Base-by-base conservation (phyloP, 768 basidiomycete genomes). In the Pulveroboletus sp. region DNA sequence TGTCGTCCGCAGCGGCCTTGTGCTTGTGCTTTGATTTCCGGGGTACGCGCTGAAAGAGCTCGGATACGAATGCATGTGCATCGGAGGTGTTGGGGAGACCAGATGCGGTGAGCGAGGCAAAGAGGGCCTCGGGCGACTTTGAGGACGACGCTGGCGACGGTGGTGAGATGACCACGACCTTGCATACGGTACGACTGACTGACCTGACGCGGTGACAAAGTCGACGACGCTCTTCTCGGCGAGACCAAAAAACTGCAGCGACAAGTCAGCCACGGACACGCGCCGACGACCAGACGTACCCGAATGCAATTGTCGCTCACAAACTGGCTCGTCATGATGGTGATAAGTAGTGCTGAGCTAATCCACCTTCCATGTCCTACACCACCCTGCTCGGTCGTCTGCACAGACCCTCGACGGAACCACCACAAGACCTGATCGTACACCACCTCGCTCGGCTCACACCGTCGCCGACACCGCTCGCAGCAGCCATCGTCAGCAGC, bases 121-220 rank as follows among this genome's bases (percentile, higher is more conserved):
- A 92, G 33, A 97, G 79, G 36, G 78, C 78, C 34, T 90, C 85
- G 11, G 90, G 77, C 9, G 85, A 80, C 67, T 94, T 94, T 45
- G 91, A 78, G 47, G 87, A 84, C 4, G 87, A 83, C n/a, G 90
- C 92, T 60, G 37, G 47, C 14, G 29, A 41, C 8, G 19, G 36
- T 25, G 14, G 46, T 51, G 43, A 58, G 48, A 25, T 5, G n/a
- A 8, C n/a, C n/a, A n/a, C n/a, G n/a, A n/a, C n/a, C n/a, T n/a
- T n/a, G n/a, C n/a, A n/a, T n/a, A n/a, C n/a, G n/a, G n/a, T n/a
- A n/a, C 16, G 25, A 35, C 24, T 41, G 24, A 64, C 77, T 34
- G 54, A 87, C 90, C 92, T 68, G 88, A 84, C 41, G 90, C 90
- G 65, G 90, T 74, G 31, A 97, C 85, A 66, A 85, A 97, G 72